Conservation (phyloP, 2,329 filamentous ascomycete genomes). For the Ophiosphaerella narmari region DNA sequence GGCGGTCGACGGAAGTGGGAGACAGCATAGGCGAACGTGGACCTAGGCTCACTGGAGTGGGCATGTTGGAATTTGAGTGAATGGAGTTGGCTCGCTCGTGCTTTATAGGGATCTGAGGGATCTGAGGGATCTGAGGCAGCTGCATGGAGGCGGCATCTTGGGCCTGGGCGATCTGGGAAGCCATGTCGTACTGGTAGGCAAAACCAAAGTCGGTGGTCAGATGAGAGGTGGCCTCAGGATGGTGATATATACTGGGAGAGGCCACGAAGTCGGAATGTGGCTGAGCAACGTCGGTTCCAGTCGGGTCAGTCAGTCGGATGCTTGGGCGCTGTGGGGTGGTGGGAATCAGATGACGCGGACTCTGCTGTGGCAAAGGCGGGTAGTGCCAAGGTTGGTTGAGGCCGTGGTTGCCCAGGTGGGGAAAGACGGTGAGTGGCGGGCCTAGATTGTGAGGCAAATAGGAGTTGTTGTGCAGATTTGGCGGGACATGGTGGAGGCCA, state of each 20-base stretch:
- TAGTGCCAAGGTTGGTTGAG: constrained; percentile 34
- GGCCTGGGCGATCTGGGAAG: constrained; percentile 26
- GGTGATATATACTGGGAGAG: constrained; percentile 33
- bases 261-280: constrained; percentile 39
- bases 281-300: constrained; percentile 34
- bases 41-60: constrained; percentile 40
- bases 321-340: constrained; percentile 25
- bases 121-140: constrained; percentile 20
- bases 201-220: constrained; percentile 26
- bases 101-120: constrained; percentile 17
- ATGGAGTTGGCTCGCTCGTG: constrained; percentile 40
- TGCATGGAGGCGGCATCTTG: constrained; percentile 29
- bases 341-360: constrained; percentile 42
- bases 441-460: constrained; percentile 36
- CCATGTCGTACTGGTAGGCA: constrained; percentile 27
- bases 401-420: constrained; percentile 31
- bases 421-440: constrained; percentile 36
- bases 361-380: constrained; percentile 35
- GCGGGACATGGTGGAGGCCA: constrained; percentile 29
- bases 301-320: constrained; percentile 38
- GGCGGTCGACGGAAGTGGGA: constrained; percentile 27
- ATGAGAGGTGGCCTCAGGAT: constrained; percentile 39
- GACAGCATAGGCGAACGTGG: constrained; percentile 36
- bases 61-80: constrained; percentile 39
- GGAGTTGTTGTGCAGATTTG: constrained; percentile 23